These are phyloP conservation scores for Insectozyma bohioensis DNA, from an alignment of 1,139 yeast genomes.

Conservation along the genomic window DNA sequence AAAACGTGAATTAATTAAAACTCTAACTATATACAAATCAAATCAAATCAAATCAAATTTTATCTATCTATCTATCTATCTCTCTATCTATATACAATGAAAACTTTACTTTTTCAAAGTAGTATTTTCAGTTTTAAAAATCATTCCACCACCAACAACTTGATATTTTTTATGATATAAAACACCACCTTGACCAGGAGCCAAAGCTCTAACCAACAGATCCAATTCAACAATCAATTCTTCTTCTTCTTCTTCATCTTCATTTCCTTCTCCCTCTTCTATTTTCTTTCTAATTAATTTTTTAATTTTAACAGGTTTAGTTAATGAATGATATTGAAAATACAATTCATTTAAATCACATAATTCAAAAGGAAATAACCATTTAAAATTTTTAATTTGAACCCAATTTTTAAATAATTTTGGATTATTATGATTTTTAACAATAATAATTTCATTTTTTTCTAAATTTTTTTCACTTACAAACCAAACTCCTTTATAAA, in stretches of 20 bases:
- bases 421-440: slow-evolving; percentile 66
- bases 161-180: slow-evolving; percentile 64
- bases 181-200: slow-evolving; percentile 87
- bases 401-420: slow-evolving; percentile 51
- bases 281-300: too few species aligned
- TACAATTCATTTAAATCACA: slow-evolving; percentile 22
- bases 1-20: too few species aligned
- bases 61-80: too few species aligned
- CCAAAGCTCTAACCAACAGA: slow-evolving; percentile 62
- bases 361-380: slow-evolving; percentile 35
- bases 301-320: slow-evolving; percentile 47
- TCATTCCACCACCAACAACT: slow-evolving; percentile 75
- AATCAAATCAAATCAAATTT: too few species aligned
- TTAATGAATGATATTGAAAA: slow-evolving; percentile 73
- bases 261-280: too few species aligned
- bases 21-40: too few species aligned
- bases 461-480: slow-evolving; percentile 66
- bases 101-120: too few species aligned
- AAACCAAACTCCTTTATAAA: slow-evolving; percentile 80
- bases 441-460: slow-evolving; percentile 75
- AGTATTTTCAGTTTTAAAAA: too few species aligned
- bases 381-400: slow-evolving; percentile 46
- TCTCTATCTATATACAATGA: too few species aligned
- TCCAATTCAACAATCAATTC: slow-evolving; percentile 37
- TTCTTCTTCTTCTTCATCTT: slow-evolving; percentile 15